Evolutionary conservation across 306 rosid species (phyloP).

Genomic region (Argentina anserina): DNA sequence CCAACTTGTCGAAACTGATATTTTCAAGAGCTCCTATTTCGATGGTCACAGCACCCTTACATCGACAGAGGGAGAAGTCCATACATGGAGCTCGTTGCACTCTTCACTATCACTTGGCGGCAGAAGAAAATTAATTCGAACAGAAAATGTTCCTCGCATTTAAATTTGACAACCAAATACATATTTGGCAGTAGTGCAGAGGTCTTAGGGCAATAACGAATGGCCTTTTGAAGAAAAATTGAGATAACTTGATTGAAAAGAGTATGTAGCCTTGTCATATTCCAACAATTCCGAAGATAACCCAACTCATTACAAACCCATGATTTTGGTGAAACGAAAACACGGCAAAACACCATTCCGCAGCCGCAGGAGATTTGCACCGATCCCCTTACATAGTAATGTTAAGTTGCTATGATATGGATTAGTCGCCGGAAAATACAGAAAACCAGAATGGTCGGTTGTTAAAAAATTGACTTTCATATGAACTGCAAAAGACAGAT

Average conservation of each 20-base stretch:
- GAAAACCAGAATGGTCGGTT: slow-evolving; percentile 14
- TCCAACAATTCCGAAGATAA: background rate
- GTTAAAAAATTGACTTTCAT: slow-evolving; percentile 24
- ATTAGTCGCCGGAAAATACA: background rate
- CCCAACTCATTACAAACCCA: background rate
- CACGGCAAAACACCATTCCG: background rate
- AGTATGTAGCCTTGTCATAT: background rate
- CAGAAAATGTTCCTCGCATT: too few relatives aligned
- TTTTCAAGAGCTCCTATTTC: too few relatives aligned
- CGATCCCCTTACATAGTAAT: slow-evolving; percentile 8
- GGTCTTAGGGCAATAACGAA: too few relatives aligned
- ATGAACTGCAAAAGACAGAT: background rate
- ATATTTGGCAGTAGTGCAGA: too few relatives aligned
- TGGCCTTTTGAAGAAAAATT: too few relatives aligned
- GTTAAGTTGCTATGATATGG: background rate
- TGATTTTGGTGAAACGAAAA: background rate
- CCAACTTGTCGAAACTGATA: too few relatives aligned
- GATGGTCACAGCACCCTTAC: too few relatives aligned
- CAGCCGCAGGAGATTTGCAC: slow-evolving; percentile 16
- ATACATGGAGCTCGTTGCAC: too few relatives aligned
- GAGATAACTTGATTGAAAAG: background rate
- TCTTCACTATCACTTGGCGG: too few relatives aligned
- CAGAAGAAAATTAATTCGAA: too few relatives aligned
- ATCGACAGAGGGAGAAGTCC: too few relatives aligned
- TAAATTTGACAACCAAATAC: too few relatives aligned